A percentile compares a stretch with the other conserved stretches of the same genome.
Evolutionary conservation across 139 green algal genomes (phyloP).

Genomic region (Limnomonas spitsbergensis): DNA sequence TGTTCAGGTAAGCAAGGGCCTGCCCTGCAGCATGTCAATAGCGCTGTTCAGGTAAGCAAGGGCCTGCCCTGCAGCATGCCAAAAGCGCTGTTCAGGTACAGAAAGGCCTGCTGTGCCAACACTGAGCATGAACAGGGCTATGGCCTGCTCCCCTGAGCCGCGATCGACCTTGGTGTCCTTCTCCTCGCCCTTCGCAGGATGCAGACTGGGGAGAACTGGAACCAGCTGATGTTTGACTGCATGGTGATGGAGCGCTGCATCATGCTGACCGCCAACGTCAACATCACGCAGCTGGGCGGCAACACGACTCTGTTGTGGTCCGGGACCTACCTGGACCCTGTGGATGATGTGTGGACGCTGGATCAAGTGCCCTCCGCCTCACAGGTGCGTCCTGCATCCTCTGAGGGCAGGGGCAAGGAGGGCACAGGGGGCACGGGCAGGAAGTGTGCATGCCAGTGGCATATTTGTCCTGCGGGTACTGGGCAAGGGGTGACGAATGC

Average conservation of each 20-base stretch:
- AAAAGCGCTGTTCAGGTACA: background rate
- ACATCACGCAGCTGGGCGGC: background rate
- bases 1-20: too few relatives aligned
- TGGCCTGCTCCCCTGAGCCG: background rate
- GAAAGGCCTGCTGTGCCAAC: background rate
- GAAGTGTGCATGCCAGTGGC: too few relatives aligned
- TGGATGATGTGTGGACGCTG: background rate
- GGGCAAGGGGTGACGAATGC: too few relatives aligned
- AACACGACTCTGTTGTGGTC: background rate
- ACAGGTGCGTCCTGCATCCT: too few relatives aligned
- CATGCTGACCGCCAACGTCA: background rate
- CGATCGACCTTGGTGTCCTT: background rate
- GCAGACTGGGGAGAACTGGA: conserved; percentile 36
- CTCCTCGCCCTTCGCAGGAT: conserved; percentile 12
- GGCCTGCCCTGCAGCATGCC: background rate
- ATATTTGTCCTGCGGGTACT: too few relatives aligned
- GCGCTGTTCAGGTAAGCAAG: background rate
- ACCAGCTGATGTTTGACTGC: conserved; percentile 25
- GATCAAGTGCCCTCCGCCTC: background rate
- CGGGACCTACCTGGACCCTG: conserved; percentile 21
- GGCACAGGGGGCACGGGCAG: too few relatives aligned
- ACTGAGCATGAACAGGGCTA: background rate
- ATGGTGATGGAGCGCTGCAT: conserved; percentile 18
- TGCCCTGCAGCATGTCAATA: background rate
- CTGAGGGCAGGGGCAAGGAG: too few relatives aligned